A percentile compares a stretch with the other conserved stretches of the same genome.
Evolutionary conservation across 108 stramenopile species (phyloP).

Genomic region (Discostella pseudostelligera): DNA sequence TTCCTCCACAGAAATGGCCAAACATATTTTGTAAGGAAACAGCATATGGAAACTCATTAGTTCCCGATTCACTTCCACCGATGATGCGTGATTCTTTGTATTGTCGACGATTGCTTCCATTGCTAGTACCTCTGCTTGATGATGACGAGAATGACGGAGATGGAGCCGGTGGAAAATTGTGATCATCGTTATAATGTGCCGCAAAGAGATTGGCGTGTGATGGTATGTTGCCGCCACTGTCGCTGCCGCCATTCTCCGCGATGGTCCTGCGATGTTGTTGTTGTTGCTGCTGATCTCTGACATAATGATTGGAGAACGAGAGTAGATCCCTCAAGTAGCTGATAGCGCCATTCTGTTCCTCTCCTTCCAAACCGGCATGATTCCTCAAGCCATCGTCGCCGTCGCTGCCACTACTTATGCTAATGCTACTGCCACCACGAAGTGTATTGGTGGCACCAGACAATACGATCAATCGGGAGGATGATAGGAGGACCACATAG

Average conservation of each 20-base stretch:
- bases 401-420: too few relatives aligned
- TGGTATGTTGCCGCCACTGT: background rate
- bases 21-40: background rate
- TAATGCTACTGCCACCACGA: too few relatives aligned
- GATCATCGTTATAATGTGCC: background rate
- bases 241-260: background rate
- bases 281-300: background rate
- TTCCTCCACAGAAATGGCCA: slow-evolving; percentile 17
- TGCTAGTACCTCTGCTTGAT: background rate
- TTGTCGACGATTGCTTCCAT: background rate
- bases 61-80: background rate
- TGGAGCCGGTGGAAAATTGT: background rate
- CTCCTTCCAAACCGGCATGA: too few relatives aligned
- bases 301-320: too few relatives aligned
- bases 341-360: background rate
- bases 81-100: slow-evolving; percentile 10
- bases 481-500: too few relatives aligned
- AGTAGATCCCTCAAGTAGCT: too few relatives aligned
- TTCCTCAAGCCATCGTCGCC: too few relatives aligned
- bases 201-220: too few relatives aligned
- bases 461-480: too few relatives aligned
- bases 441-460: too few relatives aligned
- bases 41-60: background rate
- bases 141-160: background rate
- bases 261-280: background rate